These are phyloP conservation scores for Fragaria vesca DNA, from an alignment of 306 rosid genomes.

Conservation along the genomic window DNA sequence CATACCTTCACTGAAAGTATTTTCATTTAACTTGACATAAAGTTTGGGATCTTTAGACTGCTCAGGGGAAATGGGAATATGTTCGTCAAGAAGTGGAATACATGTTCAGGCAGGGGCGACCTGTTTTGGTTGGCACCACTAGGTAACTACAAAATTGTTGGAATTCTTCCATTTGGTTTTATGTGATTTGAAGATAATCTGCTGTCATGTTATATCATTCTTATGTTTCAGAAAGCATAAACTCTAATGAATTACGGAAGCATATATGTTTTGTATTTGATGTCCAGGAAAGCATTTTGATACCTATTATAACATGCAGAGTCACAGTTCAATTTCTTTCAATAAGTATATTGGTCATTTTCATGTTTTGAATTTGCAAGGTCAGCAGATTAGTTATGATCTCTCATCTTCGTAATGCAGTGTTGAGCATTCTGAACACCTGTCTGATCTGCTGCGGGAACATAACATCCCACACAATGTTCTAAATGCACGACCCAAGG, in stretches of 20 bases:
- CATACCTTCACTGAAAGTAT: background rate
- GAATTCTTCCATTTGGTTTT: conserved; percentile 6
- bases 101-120: conserved; percentile 91
- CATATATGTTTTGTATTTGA: conserved; percentile 1
- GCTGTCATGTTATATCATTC: background rate
- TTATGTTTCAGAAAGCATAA: background rate
- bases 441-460: conserved; percentile 78
- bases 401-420: conserved; percentile 51
- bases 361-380: conserved; percentile 12
- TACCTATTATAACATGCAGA: background rate
- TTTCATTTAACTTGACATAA: conserved; percentile 25
- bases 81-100: conserved; percentile 86
- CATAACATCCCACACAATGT: conserved; percentile 88
- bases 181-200: background rate
- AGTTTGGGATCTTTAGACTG: conserved; percentile 56
- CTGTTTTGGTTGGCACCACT: conserved; percentile 96
- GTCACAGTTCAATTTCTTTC: background rate
- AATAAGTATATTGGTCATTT: conserved; percentile 11
- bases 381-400: conserved; percentile 23
- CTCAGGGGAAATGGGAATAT: conserved; percentile 92
- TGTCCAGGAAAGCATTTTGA: background rate
- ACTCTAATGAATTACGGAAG: background rate
- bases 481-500: conserved; percentile 95
- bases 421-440: conserved; percentile 88
- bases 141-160: conserved; percentile 43